phyloP scores from a whole-genome alignment of 768 basidiomycete genomes.

The Serpula lacrymans region DNA sequence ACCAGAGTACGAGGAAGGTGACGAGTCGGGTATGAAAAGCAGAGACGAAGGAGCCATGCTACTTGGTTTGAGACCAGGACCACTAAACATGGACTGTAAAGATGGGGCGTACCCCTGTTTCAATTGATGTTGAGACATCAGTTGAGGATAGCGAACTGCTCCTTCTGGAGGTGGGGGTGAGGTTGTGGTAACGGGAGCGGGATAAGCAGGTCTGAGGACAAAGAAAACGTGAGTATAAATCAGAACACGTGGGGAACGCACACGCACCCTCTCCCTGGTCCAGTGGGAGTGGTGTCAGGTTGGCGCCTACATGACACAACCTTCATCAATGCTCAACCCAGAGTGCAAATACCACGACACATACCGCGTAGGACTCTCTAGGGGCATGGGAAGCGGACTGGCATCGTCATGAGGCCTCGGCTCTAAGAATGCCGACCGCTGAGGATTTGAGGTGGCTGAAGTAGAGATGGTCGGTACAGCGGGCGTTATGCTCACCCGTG shows the following conservation, averaged over 20 bases:
- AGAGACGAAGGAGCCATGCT: slow-evolving; percentile 40
- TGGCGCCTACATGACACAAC: no score
- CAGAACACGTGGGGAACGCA: slow-evolving; percentile 2
- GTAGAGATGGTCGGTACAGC: slow-evolving; percentile 25
- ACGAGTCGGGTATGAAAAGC: slow-evolving; percentile 38
- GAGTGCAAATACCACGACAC: slow-evolving; percentile 48
- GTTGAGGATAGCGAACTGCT: slow-evolving; percentile 56
- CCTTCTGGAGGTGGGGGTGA: slow-evolving; percentile 52
- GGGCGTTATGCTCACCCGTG: slow-evolving; percentile 33
- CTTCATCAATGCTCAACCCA: no score
- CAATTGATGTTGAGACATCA: slow-evolving; percentile 79
- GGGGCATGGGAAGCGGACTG: slow-evolving; percentile 47
- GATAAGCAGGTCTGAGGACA: slow-evolving; percentile 35
- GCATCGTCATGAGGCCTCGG: slow-evolving; percentile 27
- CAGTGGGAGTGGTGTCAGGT: slow-evolving; percentile 26
- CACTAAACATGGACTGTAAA: slow-evolving; percentile 68
- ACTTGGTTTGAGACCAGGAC: slow-evolving; percentile 28
- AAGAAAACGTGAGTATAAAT: slow-evolving; percentile 7
- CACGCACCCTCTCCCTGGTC: slow-evolving; percentile 35
- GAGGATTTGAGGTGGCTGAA: slow-evolving; percentile 30
- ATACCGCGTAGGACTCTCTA: slow-evolving; percentile 59
- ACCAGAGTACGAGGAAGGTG: slow-evolving; percentile 12
- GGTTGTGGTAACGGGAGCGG: slow-evolving; percentile 66
- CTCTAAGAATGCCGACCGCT: slow-evolving; percentile 30
- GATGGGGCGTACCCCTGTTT: slow-evolving; percentile 78